These are phyloP conservation scores for Amanita muscaria DNA, from an alignment of 768 basidiomycete species.

Conservation along the genomic window DNA sequence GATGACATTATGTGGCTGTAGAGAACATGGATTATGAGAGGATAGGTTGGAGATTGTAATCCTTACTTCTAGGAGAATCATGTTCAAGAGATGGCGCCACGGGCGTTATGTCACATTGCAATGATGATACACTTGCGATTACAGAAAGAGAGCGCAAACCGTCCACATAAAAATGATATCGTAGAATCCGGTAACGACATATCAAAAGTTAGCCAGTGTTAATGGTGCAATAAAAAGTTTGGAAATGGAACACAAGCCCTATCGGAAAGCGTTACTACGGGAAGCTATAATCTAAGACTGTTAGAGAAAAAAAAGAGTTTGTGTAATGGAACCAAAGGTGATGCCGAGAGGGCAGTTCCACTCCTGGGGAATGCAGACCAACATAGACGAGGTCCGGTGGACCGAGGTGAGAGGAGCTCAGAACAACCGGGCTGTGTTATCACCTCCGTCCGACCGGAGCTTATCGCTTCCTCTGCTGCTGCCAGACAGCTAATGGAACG, in stretches of 20 bases:
- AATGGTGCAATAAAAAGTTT: background rate
- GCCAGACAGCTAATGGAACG: conserved; percentile 70
- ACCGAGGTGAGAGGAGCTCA: no score
- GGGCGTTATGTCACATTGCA: no score
- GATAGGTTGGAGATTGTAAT: background rate
- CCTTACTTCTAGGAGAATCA: conserved; percentile 82
- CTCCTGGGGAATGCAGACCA: no score
- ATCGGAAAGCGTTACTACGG: conserved; percentile 4
- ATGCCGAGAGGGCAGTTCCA: conserved; percentile 5
- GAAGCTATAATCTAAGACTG: background rate
- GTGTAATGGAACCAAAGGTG: conserved; percentile 5
- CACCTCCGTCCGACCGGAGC: no score
- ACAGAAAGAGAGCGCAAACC: no score
- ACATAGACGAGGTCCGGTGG: no score
- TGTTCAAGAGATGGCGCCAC: conserved; percentile 18
- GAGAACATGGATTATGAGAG: background rate
- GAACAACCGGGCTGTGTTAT: no score
- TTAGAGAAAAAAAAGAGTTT: background rate
- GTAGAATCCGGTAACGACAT: no score
- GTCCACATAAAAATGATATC: no score
- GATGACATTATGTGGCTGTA: conserved; percentile 83
- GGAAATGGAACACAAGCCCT: background rate
- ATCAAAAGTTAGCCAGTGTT: no score
- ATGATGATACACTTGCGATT: no score
- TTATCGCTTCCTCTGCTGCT: conserved; percentile 62